Conservation (phyloP, 2,329 filamentous ascomycete species). For the Phialocephala sp. region DNA sequence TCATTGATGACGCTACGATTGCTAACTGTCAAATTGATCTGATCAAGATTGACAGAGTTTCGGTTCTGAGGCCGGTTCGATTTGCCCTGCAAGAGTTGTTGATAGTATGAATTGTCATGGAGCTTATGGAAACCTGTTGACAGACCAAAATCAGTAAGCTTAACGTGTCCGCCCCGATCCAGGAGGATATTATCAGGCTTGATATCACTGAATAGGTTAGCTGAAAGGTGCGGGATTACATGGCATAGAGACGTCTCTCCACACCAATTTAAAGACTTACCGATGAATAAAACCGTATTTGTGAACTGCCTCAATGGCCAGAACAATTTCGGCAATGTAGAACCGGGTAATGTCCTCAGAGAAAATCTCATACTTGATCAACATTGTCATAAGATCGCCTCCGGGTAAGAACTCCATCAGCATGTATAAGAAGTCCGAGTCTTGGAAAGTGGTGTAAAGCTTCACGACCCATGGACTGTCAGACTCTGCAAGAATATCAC, state of each 20-base stretch:
- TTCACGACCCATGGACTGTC: conserved; percentile 99
- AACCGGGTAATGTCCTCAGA: conserved; percentile 98
- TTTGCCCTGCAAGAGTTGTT: conserved; percentile 86
- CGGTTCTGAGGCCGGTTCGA: conserved; percentile 77
- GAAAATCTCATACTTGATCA: conserved; percentile 99
- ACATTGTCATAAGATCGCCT: conserved; percentile 99
- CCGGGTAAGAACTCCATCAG: conserved; percentile 99
- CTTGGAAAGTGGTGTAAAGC: conserved; percentile 97
- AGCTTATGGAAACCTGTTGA: conserved; percentile 98
- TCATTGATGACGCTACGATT: conserved; percentile 98
- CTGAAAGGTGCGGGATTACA: background rate
- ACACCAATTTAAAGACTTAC: conserved; percentile 56
- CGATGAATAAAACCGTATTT: conserved; percentile 98
- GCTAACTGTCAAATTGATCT: conserved; percentile 97
- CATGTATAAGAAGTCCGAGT: conserved; percentile 95
- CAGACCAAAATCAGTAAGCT: conserved; percentile 96
- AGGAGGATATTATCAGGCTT: conserved; percentile 99
- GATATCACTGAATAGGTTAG: conserved; percentile 75
- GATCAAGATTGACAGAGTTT: conserved; percentile 93
- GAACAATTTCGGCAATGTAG: conserved; percentile 97
- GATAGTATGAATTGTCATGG: conserved; percentile 98
- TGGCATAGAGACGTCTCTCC: background rate
- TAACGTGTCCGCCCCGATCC: conserved; percentile 94
- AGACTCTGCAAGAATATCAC: conserved; percentile 98
- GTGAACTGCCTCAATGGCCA: conserved; percentile 98